Evolutionary conservation across 208 protist species (phyloP), one percentile per base, ranked within the genome.

Genomic region (Acanthamoeba healyi): DNA sequence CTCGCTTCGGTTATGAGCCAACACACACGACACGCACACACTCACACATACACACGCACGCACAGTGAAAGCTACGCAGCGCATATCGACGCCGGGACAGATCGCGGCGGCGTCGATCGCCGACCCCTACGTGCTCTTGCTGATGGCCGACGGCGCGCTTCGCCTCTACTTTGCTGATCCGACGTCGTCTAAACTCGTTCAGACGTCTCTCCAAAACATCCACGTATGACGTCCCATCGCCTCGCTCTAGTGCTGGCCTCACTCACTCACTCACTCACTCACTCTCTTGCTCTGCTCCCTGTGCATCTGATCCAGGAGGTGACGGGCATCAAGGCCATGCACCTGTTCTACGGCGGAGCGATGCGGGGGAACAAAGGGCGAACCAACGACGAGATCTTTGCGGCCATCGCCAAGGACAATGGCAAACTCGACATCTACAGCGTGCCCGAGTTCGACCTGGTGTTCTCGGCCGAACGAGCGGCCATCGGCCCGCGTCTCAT

Each of bases 101-200:
- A 77, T 92, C 29, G 42, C 49, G 32, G 87, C 54, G 5, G 38
- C 61, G 17, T 63, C 42, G 17, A 92, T 92, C 15, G 38, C 49
- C 42, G 87, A 92, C 49, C 87, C 87, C n/a, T 92, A 77, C 61
- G 87, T 92, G 40, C 87, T 92, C 0, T 15, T 92, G 38, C 34
- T 92, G 61, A 70, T 92, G 56, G 87, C 61, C 44, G 87, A 92
- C 49, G 61, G 63, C 34, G 34, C 87, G 36, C 63, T 92, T 29
- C 87, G 87, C 61, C 87, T 92, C 34, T 92, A 92, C 36, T 49
- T 38, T 77, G 87, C 87, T 44, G 61, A 92, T 49, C 58, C 49
- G 12, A 26, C 36, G 0, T 38, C 82, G 32, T 26, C 63, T 49
- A 89, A 89, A 38, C 82, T 89, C 15, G 32, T 87, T 26, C 82